Base-by-base conservation (phyloP, 2,329 filamentous ascomycete species). In the Talaromyces rugulosus region DNA sequence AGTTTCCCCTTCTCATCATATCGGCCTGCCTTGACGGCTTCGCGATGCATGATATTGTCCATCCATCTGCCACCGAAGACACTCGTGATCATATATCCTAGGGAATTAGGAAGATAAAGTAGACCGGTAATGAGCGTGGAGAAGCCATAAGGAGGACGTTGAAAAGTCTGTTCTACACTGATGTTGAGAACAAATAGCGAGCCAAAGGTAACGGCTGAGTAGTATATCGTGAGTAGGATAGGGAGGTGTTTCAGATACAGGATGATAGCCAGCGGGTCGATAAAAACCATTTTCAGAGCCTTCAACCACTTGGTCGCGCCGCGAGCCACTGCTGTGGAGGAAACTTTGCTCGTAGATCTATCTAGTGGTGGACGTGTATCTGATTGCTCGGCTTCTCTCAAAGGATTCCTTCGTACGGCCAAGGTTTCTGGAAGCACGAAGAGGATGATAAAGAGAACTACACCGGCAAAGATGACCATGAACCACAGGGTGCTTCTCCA, bases 401-500 rank as follows among this genome's bases (percentile, higher is more conserved):
- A 64, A 0, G 73, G 67, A 4, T 75, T 65, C 59, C 72, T 76
- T 50, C 61, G 69, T 16, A 62, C 62, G 42, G 62, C 66, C 58
- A 75, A 67, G 36, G 77, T 80, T 64, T 81, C 80, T n/a, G 80
- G 80, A 27, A 82, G 72, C 5, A 70, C 75, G 27, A 81, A 69
- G 42, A 80, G 66, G 56, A 81, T 71, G 28, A 81, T 74, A 0
- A 74, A 61, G 18, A 78, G 69, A 2, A 74, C 71, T 8, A 79
- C 58, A 2, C 74, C 85, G 40, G 89, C 90, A 69, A 89, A 94
- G 23, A 87, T 87, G 27, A 85, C 82, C 44, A 91, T 81, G 66
- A 92, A 92, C 88, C 89, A 95, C 79, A 91, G 85, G 1, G 89
- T 90, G 44, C 87, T 87, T 67, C 89, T 81, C 91, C 91, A 95